Evolutionary conservation across 495 filamentous ascomycete species (phyloP), one percentile per base, ranked within the genome.

Genomic region (Penicillium ucsense): DNA sequence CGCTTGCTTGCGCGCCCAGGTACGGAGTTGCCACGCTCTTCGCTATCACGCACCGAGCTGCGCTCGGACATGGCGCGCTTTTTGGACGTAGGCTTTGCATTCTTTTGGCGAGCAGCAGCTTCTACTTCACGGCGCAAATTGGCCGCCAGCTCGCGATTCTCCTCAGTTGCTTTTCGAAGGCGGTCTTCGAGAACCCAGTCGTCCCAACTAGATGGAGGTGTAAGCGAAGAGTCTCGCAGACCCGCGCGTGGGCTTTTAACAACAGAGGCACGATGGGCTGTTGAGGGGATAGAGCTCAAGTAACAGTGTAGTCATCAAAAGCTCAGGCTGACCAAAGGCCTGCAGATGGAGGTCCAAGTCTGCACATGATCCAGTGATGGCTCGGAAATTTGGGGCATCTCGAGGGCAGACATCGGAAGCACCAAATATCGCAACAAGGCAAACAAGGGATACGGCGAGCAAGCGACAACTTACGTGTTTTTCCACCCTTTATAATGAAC

Each of bases 401-500:
- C 2, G 20, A 20, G 20, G 20, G 20, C 20, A 20, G 20, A 2
- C 2, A 20, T 20, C 20, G 20, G 20, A 20, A 20, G 20, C 20
- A 20, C 1, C 20, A 20, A 20, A 20, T 20, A 20, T 20, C 2
- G 20, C 20, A 20, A 8, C 6, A 11, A 40, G 40, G 12, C 6
- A 35, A 50, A 49, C 36, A 27, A 7, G 12, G 49, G 47, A 20
- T 37, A 27, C 11, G 35, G 31, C 32, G 12, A 32, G 39, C 36
- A 43, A 48, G 32, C 10, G 28, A 33, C 12, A 85, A 85, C 84
- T 66, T 71, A 88, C 82, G 89, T 95, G 61, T 87, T 87, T 70
- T 98, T 98, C 92, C 92, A 97, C 50, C 92, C 92, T 64, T 96
- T 96, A 70, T 98, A 98, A 66, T 98, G 92, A 41, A 98, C 88